Evolutionary conservation across 768 basidiomycete species (phyloP), one percentile per base, ranked within the genome.

Genomic region (Tubosaeta sp.): DNA sequence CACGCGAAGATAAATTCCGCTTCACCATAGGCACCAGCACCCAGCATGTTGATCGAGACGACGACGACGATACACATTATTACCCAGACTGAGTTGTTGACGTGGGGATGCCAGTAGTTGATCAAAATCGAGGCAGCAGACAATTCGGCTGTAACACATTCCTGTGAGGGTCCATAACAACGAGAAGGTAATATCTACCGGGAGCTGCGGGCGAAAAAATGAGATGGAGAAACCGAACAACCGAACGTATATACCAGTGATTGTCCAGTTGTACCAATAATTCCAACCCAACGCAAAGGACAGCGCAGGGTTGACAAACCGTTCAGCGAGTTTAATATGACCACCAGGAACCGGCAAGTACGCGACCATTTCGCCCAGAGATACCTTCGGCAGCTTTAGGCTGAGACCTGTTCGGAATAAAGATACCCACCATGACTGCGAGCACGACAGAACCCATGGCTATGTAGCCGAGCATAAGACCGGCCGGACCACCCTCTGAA

Each of bases 1-100:
- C 55, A 86, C 76, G 90, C 90, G 65, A 94, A 94, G 45, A 84
- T 75, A 63, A 95, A 95, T 68, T 94, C 92, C 7, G 83, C 82
- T 68, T 93, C 90, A 33, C 89, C 88, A 60, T 91, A 91, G 27
- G 80, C 87, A 57, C 82, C 84, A 41, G 87, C 84, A 44, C 88
- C 89, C 6, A 83, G 68, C 74, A 87, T 64, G 64, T 91, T 91
- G 69, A 91, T 93, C 27, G 71, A 72, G 39, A 95, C 66, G 38
- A 88, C 85, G 26, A 95, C 83, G 35, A 88, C 60, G 61, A 94
- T 71, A 49, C 83, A 89, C 34, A 97, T 76, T 0, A 81, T 70
- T 38, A 97, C 85, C 89, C 90, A 97, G 17, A 76, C 85, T 0
- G 91, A 85, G 56, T 87, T 80, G 56, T 74, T 76, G 61, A 82